Conservation (phyloP, 306 rosid genomes). For the Cajanus cajan region DNA sequence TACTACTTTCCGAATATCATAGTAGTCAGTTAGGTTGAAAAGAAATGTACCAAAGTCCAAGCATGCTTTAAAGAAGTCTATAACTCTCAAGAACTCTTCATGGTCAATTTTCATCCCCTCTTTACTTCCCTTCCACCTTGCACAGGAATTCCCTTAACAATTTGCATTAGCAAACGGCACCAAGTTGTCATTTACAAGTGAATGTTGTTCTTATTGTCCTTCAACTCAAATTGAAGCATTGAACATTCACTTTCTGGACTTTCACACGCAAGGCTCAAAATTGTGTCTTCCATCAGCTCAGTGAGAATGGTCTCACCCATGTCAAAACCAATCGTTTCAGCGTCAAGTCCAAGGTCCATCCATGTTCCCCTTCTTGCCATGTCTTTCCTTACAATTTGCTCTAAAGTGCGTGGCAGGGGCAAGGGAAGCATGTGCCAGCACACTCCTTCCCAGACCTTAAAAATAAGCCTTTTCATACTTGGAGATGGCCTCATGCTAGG, state of each 20-base stretch:
- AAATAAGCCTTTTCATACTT: constrained; percentile 43
- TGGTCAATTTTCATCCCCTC: constrained; percentile 14
- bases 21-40: constrained; percentile 43
- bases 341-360: constrained; percentile 69
- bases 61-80: constrained; percentile 22
- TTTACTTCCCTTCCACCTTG: constrained; percentile 20
- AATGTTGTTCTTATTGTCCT: constrained; percentile 35
- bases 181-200: constrained; percentile 28
- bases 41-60: constrained; percentile 20
- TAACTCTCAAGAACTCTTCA: constrained; percentile 17
- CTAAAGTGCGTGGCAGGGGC: constrained; percentile 71
- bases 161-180: constrained; percentile 6
- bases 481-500: constrained; percentile 50
- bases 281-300: constrained; percentile 69
- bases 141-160: background rate
- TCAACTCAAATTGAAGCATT: constrained; percentile 25
- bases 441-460: constrained; percentile 67
- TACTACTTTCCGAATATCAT: constrained; percentile 19
- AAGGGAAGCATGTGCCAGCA: constrained; percentile 73
- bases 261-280: constrained; percentile 46
- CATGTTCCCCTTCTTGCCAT: constrained; percentile 65
- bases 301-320: constrained; percentile 70
- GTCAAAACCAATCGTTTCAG: constrained; percentile 59
- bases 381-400: constrained; percentile 86
- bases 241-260: constrained; percentile 40